A percentile compares a stretch with the other conserved stretches of the same genome.
Conservation (phyloP, 768 basidiomycete species). For the Phlebiopsis flavidoalba region DNA sequence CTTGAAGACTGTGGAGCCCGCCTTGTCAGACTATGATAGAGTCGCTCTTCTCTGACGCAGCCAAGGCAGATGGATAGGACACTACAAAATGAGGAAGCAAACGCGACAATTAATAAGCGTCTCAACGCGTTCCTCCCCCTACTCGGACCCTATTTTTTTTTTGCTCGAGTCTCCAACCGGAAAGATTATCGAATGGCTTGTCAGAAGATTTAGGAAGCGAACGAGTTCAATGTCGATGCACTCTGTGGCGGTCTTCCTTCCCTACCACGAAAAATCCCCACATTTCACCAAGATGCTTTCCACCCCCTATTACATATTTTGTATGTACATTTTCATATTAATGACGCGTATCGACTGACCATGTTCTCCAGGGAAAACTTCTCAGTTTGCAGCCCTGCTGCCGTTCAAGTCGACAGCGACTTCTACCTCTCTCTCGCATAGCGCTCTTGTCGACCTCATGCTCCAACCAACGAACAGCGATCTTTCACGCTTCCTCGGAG, state of each 20-base stretch:
- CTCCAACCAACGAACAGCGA: constrained; percentile 48
- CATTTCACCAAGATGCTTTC: constrained; percentile 93
- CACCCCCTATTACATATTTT: constrained; percentile 75
- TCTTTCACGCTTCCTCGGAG: constrained; percentile 65
- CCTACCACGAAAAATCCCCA: constrained; percentile 91
- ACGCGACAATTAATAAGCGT: constrained; percentile 53
- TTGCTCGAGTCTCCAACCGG: constrained; percentile 78
- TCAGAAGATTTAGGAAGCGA: constrained; percentile 85
- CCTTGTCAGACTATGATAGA: constrained; percentile 60
- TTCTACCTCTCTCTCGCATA: constrained; percentile 66
- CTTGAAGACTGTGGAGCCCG: constrained; percentile 55
- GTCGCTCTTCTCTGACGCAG: constrained; percentile 72
- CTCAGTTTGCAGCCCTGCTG: constrained; percentile 63
- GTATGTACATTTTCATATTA: constrained; percentile 33
- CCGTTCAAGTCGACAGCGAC: constrained; percentile 69
- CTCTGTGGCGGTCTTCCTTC: constrained; percentile 80
- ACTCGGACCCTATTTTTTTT: constrained; percentile 75
- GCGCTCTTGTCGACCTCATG: constrained; percentile 75
- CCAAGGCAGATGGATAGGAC: constrained; percentile 77
- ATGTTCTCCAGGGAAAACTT: constrained; percentile 43
- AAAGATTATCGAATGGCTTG: constrained; percentile 91
- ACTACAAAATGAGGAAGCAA: constrained; percentile 57
- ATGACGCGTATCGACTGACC: not conserved
- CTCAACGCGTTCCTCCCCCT: constrained; percentile 61
- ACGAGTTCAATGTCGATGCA: constrained; percentile 87